Conservation (phyloP, 495 filamentous ascomycete species). For the Trichodelitschia bisporula region DNA sequence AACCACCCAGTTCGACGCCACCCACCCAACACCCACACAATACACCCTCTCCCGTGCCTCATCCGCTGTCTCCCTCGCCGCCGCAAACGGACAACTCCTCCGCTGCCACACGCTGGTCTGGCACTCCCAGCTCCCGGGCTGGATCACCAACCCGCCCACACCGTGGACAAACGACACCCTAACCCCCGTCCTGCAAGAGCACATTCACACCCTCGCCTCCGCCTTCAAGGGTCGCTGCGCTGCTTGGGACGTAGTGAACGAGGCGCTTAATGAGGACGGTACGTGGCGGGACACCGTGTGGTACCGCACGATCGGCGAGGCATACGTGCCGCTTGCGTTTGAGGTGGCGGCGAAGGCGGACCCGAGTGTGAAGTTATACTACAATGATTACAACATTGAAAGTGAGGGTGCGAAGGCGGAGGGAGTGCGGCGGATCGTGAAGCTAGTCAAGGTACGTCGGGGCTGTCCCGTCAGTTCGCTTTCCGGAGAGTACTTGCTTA, state of each 20-base stretch:
- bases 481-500: conserved; percentile 36
- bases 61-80: conserved; percentile 34
- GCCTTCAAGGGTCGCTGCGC: conserved; percentile 37
- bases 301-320: conserved; percentile 31
- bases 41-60: conserved; percentile 29
- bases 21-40: conserved; percentile 19
- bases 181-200: conserved; percentile 29
- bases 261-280: conserved; percentile 40
- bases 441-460: conserved; percentile 17
- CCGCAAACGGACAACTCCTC: conserved; percentile 26
- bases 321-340: conserved; percentile 35
- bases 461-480: no score
- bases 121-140: conserved; percentile 38
- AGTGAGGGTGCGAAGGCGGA: conserved; percentile 1
- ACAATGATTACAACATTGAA: conserved; percentile 38
- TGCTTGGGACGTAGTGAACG: conserved; percentile 46
- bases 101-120: conserved; percentile 41
- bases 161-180: conserved; percentile 25
- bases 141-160: conserved; percentile 25
- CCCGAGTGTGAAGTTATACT: conserved; percentile 34
- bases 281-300: conserved; percentile 29
- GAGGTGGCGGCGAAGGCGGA: conserved; percentile 31
- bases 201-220: conserved; percentile 28
- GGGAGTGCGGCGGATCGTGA: conserved; percentile 5
- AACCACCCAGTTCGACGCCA: conserved; percentile 35